Base-by-base conservation (phyloP, 2,329 filamentous ascomycete species). In the Exophiala calicioides region DNA sequence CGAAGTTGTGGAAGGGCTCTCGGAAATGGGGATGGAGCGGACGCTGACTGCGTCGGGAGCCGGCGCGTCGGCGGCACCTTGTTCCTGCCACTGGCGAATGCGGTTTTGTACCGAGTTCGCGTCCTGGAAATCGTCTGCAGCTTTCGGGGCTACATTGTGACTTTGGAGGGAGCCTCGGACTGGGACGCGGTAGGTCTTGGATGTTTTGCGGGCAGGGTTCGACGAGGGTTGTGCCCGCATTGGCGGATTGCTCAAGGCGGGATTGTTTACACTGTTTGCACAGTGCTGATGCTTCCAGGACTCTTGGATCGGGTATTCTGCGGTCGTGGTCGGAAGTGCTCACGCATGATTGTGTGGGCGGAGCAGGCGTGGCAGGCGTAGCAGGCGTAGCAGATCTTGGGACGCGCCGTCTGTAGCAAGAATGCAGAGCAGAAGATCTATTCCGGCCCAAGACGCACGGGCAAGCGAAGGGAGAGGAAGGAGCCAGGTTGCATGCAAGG, bases 71-170 rank as follows among this genome's bases (percentile, higher is more conserved):
- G 79, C 78, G 24, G 84, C 86, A 60, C 86, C 88, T 57, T 84
- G 75, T 62, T 85, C 85, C 67, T 95, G 89, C 90, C 90, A 95
- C 67, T 84, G 79, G 58, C 84, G 85, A 42, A 95, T 87, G 60
- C 90, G 83, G 57, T 88, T 85, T 53, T 80, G 80, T 36, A 94
- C 86, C n/a, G 86, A 61, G 72, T 79, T 68, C 72, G 82, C 58
- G 81, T 74, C 67, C 72, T 81, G 63, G 68, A 76, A 41, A 77
- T 79, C 79, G 56, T 18, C 10, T 8, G 39, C 26, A 27, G 30
- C 49, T 26, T 50, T 27, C 23, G 45, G 32, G 3, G 44, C 44
- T 53, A 55, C 53, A 55, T 55, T 30, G 35, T 50, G 48, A 44
- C 18, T 37, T 29, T 36, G 46, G 29, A 33, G 26, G n/a, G 54